Percentiles rank a stretch among this genome's conserved stretches.
phyloP scores from a whole-genome alignment of 2,329 filamentous ascomycete genomes.

The Iodosphaeria phyllophila region DNA sequence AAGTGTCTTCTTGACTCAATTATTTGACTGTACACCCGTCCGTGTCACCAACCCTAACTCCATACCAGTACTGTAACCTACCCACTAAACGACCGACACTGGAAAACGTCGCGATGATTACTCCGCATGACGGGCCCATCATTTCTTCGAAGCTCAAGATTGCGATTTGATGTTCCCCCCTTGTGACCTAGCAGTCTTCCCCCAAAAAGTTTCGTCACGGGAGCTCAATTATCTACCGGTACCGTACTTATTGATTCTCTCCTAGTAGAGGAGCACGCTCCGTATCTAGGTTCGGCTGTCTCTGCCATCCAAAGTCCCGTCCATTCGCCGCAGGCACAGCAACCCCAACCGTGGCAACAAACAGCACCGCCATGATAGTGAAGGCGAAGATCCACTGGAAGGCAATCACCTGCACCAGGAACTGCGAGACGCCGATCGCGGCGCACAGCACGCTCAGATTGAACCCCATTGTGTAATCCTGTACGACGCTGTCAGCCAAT shows the following conservation, averaged over 20 bases:
- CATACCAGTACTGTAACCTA: too few species aligned
- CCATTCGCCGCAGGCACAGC: constrained; percentile 46
- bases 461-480: constrained; percentile 64
- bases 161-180: too few species aligned
- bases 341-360: constrained; percentile 46
- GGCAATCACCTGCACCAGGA: constrained; percentile 52
- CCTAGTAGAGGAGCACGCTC: constrained; percentile 44
- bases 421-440: constrained; percentile 61
- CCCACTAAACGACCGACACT: too few species aligned
- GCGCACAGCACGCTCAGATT: constrained; percentile 55
- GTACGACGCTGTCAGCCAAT: not conserved
- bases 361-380: constrained; percentile 57
- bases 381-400: constrained; percentile 92
- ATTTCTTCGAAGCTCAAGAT: too few species aligned
- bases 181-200: too few species aligned
- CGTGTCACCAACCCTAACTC: too few species aligned
- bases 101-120: too few species aligned
- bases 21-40: too few species aligned
- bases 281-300: constrained; percentile 23
- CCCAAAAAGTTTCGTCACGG: too few species aligned
- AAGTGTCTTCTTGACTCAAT: too few species aligned
- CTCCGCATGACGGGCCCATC: too few species aligned
- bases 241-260: constrained; percentile 26
- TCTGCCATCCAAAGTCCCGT: constrained; percentile 29
- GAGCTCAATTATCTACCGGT: too few species aligned